Percentiles rank a stretch among this genome's conserved stretches.
Evolutionary conservation across 2,329 filamentous ascomycete species (phyloP).

Genomic region (Blastomyces gilchristii): DNA sequence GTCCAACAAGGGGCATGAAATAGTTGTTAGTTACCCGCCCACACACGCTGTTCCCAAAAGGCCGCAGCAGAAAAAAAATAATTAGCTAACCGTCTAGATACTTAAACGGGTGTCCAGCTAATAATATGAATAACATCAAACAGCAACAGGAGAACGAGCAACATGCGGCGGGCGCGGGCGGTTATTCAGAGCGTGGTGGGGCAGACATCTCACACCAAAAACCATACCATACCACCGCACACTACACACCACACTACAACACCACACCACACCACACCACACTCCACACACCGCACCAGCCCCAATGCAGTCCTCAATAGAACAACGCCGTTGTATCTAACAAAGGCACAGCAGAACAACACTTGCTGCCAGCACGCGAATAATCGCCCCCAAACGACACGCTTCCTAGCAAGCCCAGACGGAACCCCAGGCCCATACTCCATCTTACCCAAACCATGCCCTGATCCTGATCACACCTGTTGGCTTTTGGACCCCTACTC

Average conservation of each 20-base stretch:
- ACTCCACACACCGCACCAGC: background rate
- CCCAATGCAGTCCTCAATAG: constrained; percentile 6
- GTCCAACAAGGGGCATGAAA: background rate
- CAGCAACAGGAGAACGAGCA: background rate
- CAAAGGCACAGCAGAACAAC: background rate
- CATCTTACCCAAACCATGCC: background rate
- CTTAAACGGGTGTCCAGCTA: background rate
- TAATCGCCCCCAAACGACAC: too few species aligned
- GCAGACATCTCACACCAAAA: background rate
- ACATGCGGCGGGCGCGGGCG: background rate
- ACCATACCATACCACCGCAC: background rate
- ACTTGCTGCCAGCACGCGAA: background rate
- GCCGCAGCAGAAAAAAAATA: background rate
- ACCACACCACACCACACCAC: background rate
- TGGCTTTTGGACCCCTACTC: background rate
- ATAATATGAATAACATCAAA: background rate
- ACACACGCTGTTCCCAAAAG: background rate
- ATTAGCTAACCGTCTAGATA: background rate
- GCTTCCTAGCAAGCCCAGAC: too few species aligned
- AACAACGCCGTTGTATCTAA: background rate
- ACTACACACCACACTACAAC: background rate
- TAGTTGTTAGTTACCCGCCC: background rate
- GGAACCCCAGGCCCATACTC: background rate
- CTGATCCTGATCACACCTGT: background rate
- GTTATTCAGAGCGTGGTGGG: background rate